phyloP scores from a whole-genome alignment of 768 basidiomycete species.

The Leccinum sublutescens region DNA sequence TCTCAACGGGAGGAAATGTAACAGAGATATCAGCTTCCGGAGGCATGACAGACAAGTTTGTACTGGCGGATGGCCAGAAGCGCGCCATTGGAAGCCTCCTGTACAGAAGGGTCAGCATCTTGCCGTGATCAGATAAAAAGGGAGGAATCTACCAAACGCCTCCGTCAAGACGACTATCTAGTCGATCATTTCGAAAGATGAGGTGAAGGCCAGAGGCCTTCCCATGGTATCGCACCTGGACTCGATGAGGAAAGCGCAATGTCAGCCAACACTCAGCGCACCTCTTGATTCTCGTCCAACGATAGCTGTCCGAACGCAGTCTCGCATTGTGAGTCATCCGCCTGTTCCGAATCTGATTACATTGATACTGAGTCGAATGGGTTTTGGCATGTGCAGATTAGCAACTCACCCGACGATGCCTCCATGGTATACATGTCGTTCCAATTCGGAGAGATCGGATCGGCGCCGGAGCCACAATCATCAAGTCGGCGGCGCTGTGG shows the following conservation, averaged over 20 bases:
- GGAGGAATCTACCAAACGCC: conserved; percentile 55
- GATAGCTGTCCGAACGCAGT: conserved; percentile 70
- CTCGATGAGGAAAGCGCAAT: conserved; percentile 11
- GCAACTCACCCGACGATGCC: conserved; percentile 29
- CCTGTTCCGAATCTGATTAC: conserved; percentile 34
- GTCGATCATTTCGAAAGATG: conserved; percentile 62
- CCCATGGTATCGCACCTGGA: conserved; percentile 84
- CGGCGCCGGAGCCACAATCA: conserved; percentile 14
- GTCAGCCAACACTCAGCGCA: conserved; percentile 23
- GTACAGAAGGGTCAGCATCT: conserved; percentile 17
- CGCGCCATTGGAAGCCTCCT: conserved; percentile 75
- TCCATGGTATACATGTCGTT: conserved; percentile 61
- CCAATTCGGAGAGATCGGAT: conserved; percentile 45
- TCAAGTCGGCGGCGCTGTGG: conserved; percentile 49
- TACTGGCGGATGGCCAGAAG: conserved; percentile 64
- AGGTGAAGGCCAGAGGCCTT: conserved; percentile 74
- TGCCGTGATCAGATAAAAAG: neutral
- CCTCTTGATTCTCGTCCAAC: conserved; percentile 75
- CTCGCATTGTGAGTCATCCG: conserved; percentile 41
- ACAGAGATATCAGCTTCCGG: conserved; percentile 45
- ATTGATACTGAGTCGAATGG: conserved; percentile 19
- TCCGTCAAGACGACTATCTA: conserved; percentile 65
- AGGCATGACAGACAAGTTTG: conserved; percentile 36
- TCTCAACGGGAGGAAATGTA: conserved; percentile 55
- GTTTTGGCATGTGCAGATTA: neutral